Evolutionary conservation across 2,329 filamentous ascomycete genomes (phyloP), one percentile per base, ranked within the genome.

Genomic region (Aspergillus pseudoterreus): DNA sequence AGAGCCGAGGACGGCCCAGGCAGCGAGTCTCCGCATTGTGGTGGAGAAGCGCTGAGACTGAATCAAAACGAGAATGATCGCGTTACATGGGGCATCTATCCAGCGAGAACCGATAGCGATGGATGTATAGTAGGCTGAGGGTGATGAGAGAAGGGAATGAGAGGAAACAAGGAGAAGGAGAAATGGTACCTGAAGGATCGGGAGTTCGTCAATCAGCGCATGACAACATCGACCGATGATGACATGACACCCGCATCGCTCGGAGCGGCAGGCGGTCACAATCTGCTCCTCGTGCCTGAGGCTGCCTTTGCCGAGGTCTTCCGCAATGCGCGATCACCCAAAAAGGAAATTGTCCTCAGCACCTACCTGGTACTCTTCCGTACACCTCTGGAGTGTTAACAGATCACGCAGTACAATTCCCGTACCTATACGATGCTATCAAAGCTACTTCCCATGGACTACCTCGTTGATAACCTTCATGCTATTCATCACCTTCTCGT

Each of bases 21-120:
- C 51, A 43, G 62, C 58, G 45, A 64, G 53, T 53, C 63, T 62
- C 59, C 67, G 66, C 69, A 71, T 71, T 19, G 51, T 57, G 52
- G 51, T 49, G 49, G 48, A 50, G 47, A 43, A 42, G 41, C 6
- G 35, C 24, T 6, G 24, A 27, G 49, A 36, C 33, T 35, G 27
- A 42, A 33, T 22, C 33, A 41, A 17, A 41, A 6, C 43, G 4
- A 17, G n/a, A 38, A 12, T 9, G 8, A n/a, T n/a, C 14, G 15
- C 14, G 35, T 30, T 11, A 30, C 35, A 38, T 17, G 35, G 35
- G 15, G 35, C 6, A 6, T 17, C n/a, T 38, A 38, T 38, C 11
- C 22, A 30, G 9, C 22, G 27, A 38, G 42, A 43, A 30, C n/a
- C 19, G 30, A 21, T 33, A 43, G 39, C 21, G 38, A 10, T 4